Percentiles rank a stretch among this genome's conserved stretches.
phyloP scores from a whole-genome alignment of 2,329 filamentous ascomycete genomes.

The Aspergillus carbonarius region DNA sequence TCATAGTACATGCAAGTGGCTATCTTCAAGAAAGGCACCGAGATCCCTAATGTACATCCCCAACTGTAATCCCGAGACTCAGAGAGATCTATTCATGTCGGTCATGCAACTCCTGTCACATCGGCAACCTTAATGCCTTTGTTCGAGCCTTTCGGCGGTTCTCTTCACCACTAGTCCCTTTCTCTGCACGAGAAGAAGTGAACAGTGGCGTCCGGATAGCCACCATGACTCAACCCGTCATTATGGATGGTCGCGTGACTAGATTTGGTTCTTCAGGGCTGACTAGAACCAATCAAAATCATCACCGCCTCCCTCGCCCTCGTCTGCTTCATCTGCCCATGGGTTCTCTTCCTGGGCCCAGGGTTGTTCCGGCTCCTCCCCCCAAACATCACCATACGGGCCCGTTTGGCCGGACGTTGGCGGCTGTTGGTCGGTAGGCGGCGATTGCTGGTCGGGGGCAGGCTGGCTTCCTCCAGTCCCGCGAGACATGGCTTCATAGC shows the following conservation, averaged over 20 bases:
- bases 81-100: too few species aligned
- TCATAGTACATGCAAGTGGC: background rate
- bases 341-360: constrained; percentile 22
- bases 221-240: background rate
- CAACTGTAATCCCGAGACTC: too few species aligned
- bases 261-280: background rate
- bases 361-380: constrained; percentile 18
- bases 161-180: too few species aligned
- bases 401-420: constrained; percentile 19
- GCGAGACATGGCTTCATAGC: constrained; percentile 63
- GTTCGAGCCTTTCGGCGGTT: too few species aligned
- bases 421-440: constrained; percentile 18
- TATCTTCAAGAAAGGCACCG: background rate
- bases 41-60: background rate
- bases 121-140: too few species aligned
- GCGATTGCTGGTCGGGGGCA: constrained; percentile 17
- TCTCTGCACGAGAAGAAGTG: too few species aligned
- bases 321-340: constrained; percentile 19
- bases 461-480: constrained; percentile 36
- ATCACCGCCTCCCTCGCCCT: constrained; percentile 25
- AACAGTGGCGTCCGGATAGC: too few species aligned
- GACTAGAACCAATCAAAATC: constrained; percentile 29
- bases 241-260: background rate
- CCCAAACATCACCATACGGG: constrained; percentile 29
- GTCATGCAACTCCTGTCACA: too few species aligned